phyloP scores from a whole-genome alignment of 148 eudicot genomes.

The Vaccinium vitisidaea region DNA sequence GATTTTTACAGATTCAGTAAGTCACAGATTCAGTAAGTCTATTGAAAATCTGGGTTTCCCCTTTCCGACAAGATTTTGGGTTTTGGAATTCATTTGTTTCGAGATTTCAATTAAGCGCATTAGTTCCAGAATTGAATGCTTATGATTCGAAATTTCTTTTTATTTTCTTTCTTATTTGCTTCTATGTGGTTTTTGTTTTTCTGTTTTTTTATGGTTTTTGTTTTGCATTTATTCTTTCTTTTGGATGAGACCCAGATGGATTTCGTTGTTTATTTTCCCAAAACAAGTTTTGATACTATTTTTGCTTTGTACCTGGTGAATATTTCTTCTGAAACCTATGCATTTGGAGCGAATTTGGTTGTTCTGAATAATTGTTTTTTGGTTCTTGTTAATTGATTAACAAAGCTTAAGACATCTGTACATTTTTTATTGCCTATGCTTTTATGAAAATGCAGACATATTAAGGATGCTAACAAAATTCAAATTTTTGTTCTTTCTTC shows the following conservation, averaged over 20 bases:
- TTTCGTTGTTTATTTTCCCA: neutral
- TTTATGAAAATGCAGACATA: neutral
- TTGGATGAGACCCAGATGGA: neutral
- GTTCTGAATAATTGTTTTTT: neutral
- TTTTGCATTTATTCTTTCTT: no score
- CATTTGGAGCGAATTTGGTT: neutral
- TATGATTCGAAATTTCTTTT: neutral
- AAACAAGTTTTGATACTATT: neutral
- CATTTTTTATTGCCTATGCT: neutral
- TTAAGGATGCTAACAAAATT: neutral
- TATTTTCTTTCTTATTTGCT: neutral
- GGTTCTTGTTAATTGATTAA: neutral
- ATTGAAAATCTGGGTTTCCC: neutral
- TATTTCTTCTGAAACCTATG: neutral
- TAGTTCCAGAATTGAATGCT: neutral
- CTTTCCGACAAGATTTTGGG: neutral
- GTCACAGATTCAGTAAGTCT: neutral
- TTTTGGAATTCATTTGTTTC: neutral
- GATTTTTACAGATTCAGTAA: neutral
- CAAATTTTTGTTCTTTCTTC: neutral
- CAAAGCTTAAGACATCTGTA: slow-evolving; percentile 1
- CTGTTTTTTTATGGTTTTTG: neutral
- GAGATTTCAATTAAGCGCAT: neutral
- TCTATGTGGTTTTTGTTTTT: neutral
- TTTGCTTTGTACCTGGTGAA: slow-evolving; percentile 9